Evolutionary conservation across 2,329 filamentous ascomycete genomes (phyloP).

Genomic region (Fusarium fracticaudum): DNA sequence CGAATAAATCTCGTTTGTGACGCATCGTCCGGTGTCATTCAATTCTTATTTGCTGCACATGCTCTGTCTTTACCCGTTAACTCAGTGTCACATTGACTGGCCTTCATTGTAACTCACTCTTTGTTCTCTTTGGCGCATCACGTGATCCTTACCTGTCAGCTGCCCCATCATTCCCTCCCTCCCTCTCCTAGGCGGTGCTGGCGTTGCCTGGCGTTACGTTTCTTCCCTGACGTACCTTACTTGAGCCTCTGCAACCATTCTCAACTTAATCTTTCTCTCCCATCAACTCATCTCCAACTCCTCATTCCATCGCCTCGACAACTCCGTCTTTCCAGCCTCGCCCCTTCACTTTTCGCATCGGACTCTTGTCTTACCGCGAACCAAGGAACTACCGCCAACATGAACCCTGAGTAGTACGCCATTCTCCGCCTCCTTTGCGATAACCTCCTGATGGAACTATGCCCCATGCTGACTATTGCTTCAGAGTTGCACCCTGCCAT

Average conservation of each 20-base stretch:
- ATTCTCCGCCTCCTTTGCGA: conserved; percentile 44
- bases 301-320: conserved; percentile 32
- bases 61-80: conserved; percentile 4
- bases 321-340: conserved; percentile 3
- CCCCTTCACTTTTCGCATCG: background rate
- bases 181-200: conserved; percentile 33
- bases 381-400: conserved; percentile 59
- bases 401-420: conserved; percentile 94
- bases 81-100: background rate
- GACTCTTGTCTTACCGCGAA: conserved; percentile 21
- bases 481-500: conserved; percentile 39
- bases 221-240: conserved; percentile 52
- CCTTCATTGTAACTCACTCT: background rate
- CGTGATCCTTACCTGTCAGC: conserved; percentile 41
- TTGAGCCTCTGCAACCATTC: conserved; percentile 42
- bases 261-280: conserved; percentile 40
- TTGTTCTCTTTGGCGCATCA: conserved; percentile 28
- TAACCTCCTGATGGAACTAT: conserved; percentile 44
- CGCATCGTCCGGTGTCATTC: background rate
- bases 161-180: conserved; percentile 35
- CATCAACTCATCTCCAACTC: conserved; percentile 45
- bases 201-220: conserved; percentile 45
- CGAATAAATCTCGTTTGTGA: background rate
- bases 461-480: conserved; percentile 38
- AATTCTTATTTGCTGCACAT: background rate